Percentiles rank a stretch among this genome's conserved stretches.
phyloP scores from a whole-genome alignment of 2,329 filamentous ascomycete genomes.

The Aureobasidium lini region DNA sequence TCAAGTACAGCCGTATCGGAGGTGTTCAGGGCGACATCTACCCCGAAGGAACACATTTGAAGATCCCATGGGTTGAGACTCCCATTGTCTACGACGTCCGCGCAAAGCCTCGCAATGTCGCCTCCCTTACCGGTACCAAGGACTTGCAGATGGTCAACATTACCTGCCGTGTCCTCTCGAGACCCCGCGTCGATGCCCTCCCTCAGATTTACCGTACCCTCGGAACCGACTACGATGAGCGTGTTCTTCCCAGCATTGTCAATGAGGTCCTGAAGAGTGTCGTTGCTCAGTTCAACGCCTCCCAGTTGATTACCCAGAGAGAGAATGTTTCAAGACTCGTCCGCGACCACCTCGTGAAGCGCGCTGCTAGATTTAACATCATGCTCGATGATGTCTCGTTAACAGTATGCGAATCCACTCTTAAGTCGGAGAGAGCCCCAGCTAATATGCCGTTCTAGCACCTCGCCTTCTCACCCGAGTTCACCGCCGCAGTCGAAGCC shows the following conservation, averaged over 20 bases:
- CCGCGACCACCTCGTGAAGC: constrained; percentile 81
- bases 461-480: constrained; percentile 62
- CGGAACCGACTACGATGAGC: constrained; percentile 92
- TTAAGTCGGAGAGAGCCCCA: neutral
- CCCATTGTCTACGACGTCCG: constrained; percentile 96
- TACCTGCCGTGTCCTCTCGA: constrained; percentile 95
- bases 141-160: constrained; percentile 99
- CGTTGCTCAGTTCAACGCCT: constrained; percentile 96
- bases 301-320: constrained; percentile 97
- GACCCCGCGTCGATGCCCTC: constrained; percentile 77
- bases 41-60: constrained; percentile 89
- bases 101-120: constrained; percentile 92
- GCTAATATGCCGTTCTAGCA: constrained; percentile 28
- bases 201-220: constrained; percentile 97
- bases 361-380: constrained; percentile 95
- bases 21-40: constrained; percentile 97
- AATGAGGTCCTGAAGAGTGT: constrained; percentile 99
- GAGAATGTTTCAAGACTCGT: constrained; percentile 91
- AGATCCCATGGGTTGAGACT: constrained; percentile 95
- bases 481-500: constrained; percentile 61
- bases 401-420: constrained; percentile 56
- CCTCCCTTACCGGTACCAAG: constrained; percentile 95
- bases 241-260: constrained; percentile 94
- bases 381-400: constrained; percentile 93
- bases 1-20: constrained; percentile 85